Base-by-base conservation (phyloP, 805 yeast genomes). In the Teunomyces panamensis region DNA sequence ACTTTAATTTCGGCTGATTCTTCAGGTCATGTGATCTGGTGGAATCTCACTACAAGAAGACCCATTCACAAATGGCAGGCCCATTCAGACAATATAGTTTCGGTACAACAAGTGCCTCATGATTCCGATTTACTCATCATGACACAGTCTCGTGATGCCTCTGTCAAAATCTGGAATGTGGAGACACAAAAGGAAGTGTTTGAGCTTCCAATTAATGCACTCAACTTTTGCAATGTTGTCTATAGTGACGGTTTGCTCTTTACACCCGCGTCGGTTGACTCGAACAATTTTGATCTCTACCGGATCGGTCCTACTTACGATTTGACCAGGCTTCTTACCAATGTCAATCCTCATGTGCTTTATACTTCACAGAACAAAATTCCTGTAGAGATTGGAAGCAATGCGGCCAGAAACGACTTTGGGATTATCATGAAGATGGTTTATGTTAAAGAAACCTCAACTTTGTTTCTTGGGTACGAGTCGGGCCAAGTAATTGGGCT, bases 141-240 rank as follows among this genome's bases (percentile, higher is more conserved):
- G 42, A 48, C 55, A 2, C 59, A 49, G 24, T 44, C 53, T 3
- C 13, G 46, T 47, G 58, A 36, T 49, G 53, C 52, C 14, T 41
- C 41, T 7, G 27, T 45, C 9, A 46, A 46, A 42, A 44, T 48
- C 30, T 53, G 55, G 52, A 33, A 46, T 14, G 11, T 48, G 13
- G 45, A 36, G 52, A 47, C 30, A 47, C 55, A 39, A 54, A 20
- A 43, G 6, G 64, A 65, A 5, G 61, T 69, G 1, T 73, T 76
- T 50, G 74, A 77, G 13, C 71, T 85, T 53, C 90, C 90, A 5
- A 85, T 86, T 37, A 89, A 89, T 61, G 73, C 88, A 3, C 67
- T 89, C 52, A 88, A 87, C 56, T 89, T 84, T 62, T 78, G 89
- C 54, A 81, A 83, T 46, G 81, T 84, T n/a, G 83, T 75, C 4